A percentile compares a stretch with the other conserved stretches of the same genome.
phyloP scores from a whole-genome alignment of 2,329 filamentous ascomycete genomes.

The Cladosporium sphaerospermum region DNA sequence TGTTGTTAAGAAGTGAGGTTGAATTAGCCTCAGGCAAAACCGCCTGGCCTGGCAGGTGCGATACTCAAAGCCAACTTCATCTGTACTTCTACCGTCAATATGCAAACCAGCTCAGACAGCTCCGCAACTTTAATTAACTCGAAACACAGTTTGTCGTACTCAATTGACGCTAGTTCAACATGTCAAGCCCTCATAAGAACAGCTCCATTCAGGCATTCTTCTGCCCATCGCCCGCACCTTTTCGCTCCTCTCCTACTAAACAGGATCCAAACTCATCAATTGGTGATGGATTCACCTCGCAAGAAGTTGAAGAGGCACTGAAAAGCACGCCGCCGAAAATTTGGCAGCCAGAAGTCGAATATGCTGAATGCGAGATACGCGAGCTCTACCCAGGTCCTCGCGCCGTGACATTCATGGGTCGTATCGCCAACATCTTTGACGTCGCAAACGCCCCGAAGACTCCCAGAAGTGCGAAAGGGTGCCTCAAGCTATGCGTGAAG shows the following conservation, averaged over 20 bases:
- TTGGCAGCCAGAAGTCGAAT: slow-evolving; percentile 45
- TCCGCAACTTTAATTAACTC: no score
- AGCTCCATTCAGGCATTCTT: slow-evolving; percentile 42
- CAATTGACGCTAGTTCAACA: background rate
- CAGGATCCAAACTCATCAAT: slow-evolving; percentile 13
- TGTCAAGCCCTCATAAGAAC: slow-evolving; percentile 7
- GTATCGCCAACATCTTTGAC: slow-evolving; percentile 51
- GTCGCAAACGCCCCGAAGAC: slow-evolving; percentile 37
- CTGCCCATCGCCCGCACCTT: slow-evolving; percentile 19
- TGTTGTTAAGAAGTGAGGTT: background rate
- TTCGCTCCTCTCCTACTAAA: slow-evolving; percentile 20
- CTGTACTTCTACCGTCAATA: no score
- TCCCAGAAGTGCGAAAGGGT: slow-evolving; percentile 43
- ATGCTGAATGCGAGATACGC: slow-evolving; percentile 42
- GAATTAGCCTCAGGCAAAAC: background rate
- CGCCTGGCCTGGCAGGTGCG: background rate
- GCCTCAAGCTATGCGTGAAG: slow-evolving; percentile 49
- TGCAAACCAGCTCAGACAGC: no score
- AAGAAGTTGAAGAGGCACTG: slow-evolving; percentile 33
- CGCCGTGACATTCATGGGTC: slow-evolving; percentile 48
- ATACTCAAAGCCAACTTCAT: background rate
- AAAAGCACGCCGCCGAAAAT: slow-evolving; percentile 20
- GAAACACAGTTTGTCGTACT: no score
- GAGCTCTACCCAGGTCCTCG: slow-evolving; percentile 45
- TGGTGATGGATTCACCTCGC: slow-evolving; percentile 50